Percentiles rank a stretch among this genome's conserved stretches.
Evolutionary conservation across 2,329 filamentous ascomycete genomes (phyloP).

Genomic region (Ascochyta clinopodiicola): DNA sequence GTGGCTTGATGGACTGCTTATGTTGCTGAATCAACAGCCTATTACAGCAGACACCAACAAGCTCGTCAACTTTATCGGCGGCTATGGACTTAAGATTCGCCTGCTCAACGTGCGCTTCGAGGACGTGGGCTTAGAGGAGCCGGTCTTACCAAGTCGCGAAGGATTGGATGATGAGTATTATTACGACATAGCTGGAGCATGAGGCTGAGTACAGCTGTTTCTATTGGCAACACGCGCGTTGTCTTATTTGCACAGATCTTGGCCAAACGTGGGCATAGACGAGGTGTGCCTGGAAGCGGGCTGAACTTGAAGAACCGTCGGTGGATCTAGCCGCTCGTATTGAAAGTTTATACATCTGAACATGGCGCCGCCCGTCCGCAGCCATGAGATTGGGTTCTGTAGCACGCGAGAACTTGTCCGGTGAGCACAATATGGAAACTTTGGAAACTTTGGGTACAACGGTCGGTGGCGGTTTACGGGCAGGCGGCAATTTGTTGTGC

Average conservation of each 20-base stretch:
- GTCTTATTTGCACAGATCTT: conserved; percentile 6
- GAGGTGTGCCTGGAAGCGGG: not conserved
- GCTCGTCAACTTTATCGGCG: conserved; percentile 81
- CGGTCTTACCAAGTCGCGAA: conserved; percentile 79
- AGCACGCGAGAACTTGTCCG: not conserved
- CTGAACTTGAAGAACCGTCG: not conserved
- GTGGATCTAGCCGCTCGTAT: not conserved
- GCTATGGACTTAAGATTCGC: conserved; percentile 91
- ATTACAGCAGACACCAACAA: conserved; percentile 98
- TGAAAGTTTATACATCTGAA: conserved; percentile 9
- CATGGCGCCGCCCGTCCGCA: conserved; percentile 11
- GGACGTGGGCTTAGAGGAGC: conserved; percentile 72
- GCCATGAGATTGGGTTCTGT: not conserved
- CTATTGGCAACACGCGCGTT: conserved; percentile 9
- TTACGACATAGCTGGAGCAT: conserved; percentile 67
- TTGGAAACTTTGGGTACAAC: not conserved
- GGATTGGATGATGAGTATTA: conserved; percentile 92
- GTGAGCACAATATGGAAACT: not conserved
- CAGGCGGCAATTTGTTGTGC: conserved; percentile 8
- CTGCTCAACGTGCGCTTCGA: conserved; percentile 91
- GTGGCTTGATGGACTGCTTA: conserved; percentile 93
- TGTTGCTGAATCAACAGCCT: conserved; percentile 92
- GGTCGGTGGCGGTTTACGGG: not conserved
- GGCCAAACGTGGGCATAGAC: not conserved
- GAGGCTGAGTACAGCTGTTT: conserved; percentile 18